These are phyloP conservation scores for Boletus tomentosulus DNA, from an alignment of 768 basidiomycete genomes.

Conservation along the genomic window DNA sequence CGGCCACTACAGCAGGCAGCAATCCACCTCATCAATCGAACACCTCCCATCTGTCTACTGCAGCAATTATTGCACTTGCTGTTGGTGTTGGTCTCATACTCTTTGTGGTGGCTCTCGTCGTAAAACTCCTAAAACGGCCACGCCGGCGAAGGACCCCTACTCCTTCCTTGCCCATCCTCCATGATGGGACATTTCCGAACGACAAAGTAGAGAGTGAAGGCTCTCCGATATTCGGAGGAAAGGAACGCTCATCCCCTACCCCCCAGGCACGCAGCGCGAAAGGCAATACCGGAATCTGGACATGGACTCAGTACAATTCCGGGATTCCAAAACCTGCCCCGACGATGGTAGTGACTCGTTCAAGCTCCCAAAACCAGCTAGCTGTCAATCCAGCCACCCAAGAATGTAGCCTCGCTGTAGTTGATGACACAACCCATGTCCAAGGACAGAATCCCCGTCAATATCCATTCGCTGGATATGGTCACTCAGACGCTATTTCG, in stretches of 20 bases:
- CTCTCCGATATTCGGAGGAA: slow-evolving; percentile 76
- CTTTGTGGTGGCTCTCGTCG: slow-evolving; percentile 43
- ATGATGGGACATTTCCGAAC: slow-evolving; percentile 49
- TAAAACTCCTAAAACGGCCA: slow-evolving; percentile 48
- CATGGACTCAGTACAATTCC: slow-evolving; percentile 53
- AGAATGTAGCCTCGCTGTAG: slow-evolving; percentile 5
- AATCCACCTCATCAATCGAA: slow-evolving; percentile 11
- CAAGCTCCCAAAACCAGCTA: slow-evolving; percentile 16
- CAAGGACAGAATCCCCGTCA: slow-evolving; percentile 11
- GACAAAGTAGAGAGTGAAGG: slow-evolving; percentile 47
- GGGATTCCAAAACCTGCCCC: slow-evolving; percentile 29
- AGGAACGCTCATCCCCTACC: slow-evolving; percentile 49
- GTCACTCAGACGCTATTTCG: slow-evolving; percentile 18
- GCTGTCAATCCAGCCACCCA: slow-evolving; percentile 7
- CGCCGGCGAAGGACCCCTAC: slow-evolving; percentile 51
- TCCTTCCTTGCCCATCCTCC: slow-evolving; percentile 73
- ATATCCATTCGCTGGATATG: slow-evolving; percentile 25
- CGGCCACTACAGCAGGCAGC: not conserved
- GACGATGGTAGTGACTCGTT: slow-evolving; percentile 20
- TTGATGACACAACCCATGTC: slow-evolving; percentile 10
- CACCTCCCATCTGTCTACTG: slow-evolving; percentile 38
- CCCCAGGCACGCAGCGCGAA: slow-evolving; percentile 30
- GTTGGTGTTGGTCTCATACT: slow-evolving; percentile 49
- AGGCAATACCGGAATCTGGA: slow-evolving; percentile 45
- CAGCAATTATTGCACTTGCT: slow-evolving; percentile 49